Evolutionary conservation across 2,329 filamentous ascomycete genomes (phyloP).

Genomic region (Paraphoma chrysanthemicola): DNA sequence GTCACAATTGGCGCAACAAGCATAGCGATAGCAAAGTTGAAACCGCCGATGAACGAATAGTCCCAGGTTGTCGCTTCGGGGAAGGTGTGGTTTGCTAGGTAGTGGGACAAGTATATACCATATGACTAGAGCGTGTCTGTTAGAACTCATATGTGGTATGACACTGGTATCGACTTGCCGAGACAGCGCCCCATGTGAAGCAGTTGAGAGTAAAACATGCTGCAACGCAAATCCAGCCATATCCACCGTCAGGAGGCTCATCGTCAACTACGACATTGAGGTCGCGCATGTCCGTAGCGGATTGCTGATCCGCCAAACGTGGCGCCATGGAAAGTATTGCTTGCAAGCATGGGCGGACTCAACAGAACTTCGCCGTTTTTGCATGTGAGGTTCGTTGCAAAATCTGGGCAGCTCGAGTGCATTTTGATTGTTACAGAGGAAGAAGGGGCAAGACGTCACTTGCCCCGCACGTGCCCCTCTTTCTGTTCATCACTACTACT

Average conservation of each 20-base stretch:
- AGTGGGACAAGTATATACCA: slow-evolving; percentile 54
- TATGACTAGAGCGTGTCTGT: slow-evolving; percentile 31
- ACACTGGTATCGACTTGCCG: slow-evolving; percentile 6
- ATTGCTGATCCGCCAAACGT: background rate
- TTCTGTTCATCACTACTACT: background rate
- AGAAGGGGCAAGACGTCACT: background rate
- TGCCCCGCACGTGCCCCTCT: background rate
- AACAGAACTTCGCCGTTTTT: too few relatives aligned
- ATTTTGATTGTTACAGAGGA: background rate
- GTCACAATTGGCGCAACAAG: slow-evolving; percentile 45
- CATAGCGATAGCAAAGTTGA: slow-evolving; percentile 47
- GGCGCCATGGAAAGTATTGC: background rate
- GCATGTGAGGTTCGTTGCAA: too few relatives aligned
- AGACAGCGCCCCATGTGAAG: slow-evolving; percentile 28
- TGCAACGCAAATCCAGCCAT: slow-evolving; percentile 23
- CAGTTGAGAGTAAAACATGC: slow-evolving; percentile 16
- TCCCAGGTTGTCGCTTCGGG: slow-evolving; percentile 43
- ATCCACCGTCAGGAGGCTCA: slow-evolving; percentile 20
- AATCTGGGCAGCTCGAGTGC: background rate
- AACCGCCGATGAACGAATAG: slow-evolving; percentile 51
- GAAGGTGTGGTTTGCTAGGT: slow-evolving; percentile 45
- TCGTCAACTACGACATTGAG: background rate
- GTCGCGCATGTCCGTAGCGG: background rate
- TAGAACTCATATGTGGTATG: slow-evolving; percentile 2
- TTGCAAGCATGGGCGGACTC: background rate